A percentile compares a stretch with the other conserved stretches of the same genome.
phyloP scores from a whole-genome alignment of 1,139 yeast species.

The Casaregolazyma suthepensis region DNA sequence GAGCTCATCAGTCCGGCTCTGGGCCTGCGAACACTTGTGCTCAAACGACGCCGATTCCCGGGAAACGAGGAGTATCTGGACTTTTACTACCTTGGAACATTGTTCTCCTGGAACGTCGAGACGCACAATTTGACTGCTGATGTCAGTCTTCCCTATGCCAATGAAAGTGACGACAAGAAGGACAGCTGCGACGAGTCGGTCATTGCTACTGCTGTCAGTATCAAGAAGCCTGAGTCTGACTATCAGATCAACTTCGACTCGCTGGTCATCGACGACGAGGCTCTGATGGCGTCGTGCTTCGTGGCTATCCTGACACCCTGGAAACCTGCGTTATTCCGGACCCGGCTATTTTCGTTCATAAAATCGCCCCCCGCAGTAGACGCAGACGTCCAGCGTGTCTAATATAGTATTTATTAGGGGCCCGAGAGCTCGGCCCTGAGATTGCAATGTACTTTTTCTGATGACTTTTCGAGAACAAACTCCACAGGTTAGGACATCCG shows the following conservation, averaged over 20 bases:
- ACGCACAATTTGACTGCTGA: not conserved
- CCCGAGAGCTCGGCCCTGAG: slow-evolving; percentile 7
- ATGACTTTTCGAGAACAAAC: slow-evolving; percentile 21
- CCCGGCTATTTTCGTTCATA: slow-evolving; percentile 14
- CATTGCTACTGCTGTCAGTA: slow-evolving; percentile 8
- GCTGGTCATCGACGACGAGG: slow-evolving; percentile 14
- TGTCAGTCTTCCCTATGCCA: not conserved
- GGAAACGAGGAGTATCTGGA: not conserved
- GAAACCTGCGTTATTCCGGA: slow-evolving; percentile 6
- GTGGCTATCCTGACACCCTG: slow-evolving; percentile 20
- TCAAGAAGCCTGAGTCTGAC: slow-evolving; percentile 11
- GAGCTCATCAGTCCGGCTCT: slow-evolving; percentile 4
- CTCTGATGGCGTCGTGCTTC: slow-evolving; percentile 16
- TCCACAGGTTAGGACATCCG: slow-evolving; percentile 19
- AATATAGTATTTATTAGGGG: slow-evolving; percentile 14
- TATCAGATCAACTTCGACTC: slow-evolving; percentile 17
- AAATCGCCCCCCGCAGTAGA: slow-evolving; percentile 24
- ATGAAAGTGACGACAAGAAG: not conserved
- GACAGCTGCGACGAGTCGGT: not conserved
- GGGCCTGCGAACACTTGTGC: not conserved
- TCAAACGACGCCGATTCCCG: slow-evolving; percentile 5
- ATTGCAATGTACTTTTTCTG: slow-evolving; percentile 6
- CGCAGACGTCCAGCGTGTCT: slow-evolving; percentile 19
- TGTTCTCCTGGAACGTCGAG: slow-evolving; percentile 5
- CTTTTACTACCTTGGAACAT: slow-evolving; percentile 4